Evolutionary conservation across 139 green algal species (phyloP), one percentile per base, ranked within the genome.

Genomic region (Micromonas pusilla): DNA sequence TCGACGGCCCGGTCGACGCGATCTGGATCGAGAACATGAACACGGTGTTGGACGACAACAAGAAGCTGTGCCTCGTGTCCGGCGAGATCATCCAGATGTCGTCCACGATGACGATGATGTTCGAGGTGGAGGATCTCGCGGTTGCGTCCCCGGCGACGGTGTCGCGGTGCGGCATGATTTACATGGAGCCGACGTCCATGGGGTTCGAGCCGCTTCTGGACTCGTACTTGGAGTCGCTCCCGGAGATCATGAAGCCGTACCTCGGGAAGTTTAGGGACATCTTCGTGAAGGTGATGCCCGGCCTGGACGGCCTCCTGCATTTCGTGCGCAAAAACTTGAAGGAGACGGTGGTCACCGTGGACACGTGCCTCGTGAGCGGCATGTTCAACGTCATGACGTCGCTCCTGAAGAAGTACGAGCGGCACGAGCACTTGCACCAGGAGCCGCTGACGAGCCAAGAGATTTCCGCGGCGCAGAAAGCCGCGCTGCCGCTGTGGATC

Each of bases 41-140:
- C 81, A 85, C 81, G 36, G 89, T 94, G 52, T 86, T 94, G 54
- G 90, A 94, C 70, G 90, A 94, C 87, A 94, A 94, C 85, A 94
- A 94, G 85, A 94, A 94, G 87, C 86, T 94, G 53, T 94, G 90
- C 86, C 86, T 94, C 33, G 90, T 94, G 68, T 86, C 68, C 26
- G 90, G 90, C 25, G 90, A 93, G 83, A 93, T 93, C 84, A 94
- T 94, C 73, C 85, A 90, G 86, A 83, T 94, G 71, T 86, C 84
- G n/a, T 5, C 79, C 5, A 38, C 71, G 16, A 94, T 94, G 90
- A 93, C 90, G 30, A 94, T 94, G 90, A 94, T 94, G 89, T 94
- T 94, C 77, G 90, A 94, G 82, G 79, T 80, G 45, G 79, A 86
- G 79, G 81, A 86, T 70, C 72, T 86, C 26, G 81, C 72, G 23